phyloP scores from a whole-genome alignment of 768 basidiomycete genomes.

The Mycena galericulata region DNA sequence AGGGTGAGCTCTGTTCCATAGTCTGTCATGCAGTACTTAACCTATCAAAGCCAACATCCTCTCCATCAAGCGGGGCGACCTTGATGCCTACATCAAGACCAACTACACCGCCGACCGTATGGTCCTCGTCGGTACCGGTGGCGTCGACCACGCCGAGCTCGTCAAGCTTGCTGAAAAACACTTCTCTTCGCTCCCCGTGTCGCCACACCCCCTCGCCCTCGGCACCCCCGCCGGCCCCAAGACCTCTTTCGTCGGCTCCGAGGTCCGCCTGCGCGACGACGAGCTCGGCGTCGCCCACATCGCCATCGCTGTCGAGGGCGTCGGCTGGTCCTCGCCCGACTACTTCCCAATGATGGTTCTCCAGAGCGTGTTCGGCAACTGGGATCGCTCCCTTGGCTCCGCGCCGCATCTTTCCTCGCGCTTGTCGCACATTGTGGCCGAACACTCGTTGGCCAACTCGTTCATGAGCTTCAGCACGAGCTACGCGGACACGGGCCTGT shows the following conservation, averaged over 20 bases:
- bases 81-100: constrained; percentile 91
- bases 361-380: constrained; percentile 98
- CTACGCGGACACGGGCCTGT: constrained; percentile 98
- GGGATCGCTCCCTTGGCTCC: constrained; percentile 96
- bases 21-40: neutral
- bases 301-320: constrained; percentile 97
- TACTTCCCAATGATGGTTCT: constrained; percentile 99
- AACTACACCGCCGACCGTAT: constrained; percentile 99
- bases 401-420: constrained; percentile 90
- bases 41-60: constrained; percentile 79
- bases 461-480: constrained; percentile 99
- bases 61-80: constrained; percentile 93
- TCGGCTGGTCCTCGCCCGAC: constrained; percentile 97
- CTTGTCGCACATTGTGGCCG: constrained; percentile 90
- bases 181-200: constrained; percentile 90
- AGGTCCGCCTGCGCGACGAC: constrained; percentile 96
- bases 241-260: constrained; percentile 90
- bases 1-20: constrained; percentile 44
- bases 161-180: constrained; percentile 96
- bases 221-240: constrained; percentile 82
- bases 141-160: constrained; percentile 91
- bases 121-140: constrained; percentile 98
- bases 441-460: constrained; percentile 98
- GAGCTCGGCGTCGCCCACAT: constrained; percentile 89
- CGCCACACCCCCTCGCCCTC: constrained; percentile 88